Percentiles rank a stretch among this genome's conserved stretches.
phyloP scores from a whole-genome alignment of 768 basidiomycete species.

The Leccinum subgranulosum region DNA sequence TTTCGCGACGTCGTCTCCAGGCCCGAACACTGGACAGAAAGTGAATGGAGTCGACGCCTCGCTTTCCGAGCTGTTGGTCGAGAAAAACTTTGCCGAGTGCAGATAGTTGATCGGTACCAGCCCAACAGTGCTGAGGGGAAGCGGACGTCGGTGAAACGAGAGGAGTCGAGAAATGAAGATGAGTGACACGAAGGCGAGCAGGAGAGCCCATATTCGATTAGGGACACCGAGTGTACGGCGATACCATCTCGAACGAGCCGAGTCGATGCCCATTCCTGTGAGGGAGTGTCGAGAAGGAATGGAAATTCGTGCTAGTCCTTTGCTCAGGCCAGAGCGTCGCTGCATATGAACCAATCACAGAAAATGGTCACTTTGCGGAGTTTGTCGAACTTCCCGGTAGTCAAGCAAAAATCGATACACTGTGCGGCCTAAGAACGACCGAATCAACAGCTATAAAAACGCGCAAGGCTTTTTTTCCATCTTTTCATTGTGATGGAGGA shows the following conservation, averaged over 20 bases:
- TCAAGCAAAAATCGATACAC: neutral
- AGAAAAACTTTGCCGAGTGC: conserved; percentile 41
- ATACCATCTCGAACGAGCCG: conserved; percentile 51
- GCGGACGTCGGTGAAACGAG: conserved; percentile 33
- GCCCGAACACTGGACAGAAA: conserved; percentile 89
- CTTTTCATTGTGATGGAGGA: neutral
- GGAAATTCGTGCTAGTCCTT: conserved; percentile 56
- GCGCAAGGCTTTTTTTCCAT: neutral
- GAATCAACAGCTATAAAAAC: neutral
- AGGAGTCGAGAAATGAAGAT: conserved; percentile 55
- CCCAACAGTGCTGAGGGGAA: conserved; percentile 36
- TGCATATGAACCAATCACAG: conserved; percentile 48
- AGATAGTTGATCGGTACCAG: conserved; percentile 81
- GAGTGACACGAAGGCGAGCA: conserved; percentile 53
- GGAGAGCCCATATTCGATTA: conserved; percentile 66
- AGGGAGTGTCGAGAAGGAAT: conserved; percentile 39
- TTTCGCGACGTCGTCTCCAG: conserved; percentile 71
- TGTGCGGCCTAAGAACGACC: neutral
- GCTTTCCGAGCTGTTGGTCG: conserved; percentile 35
- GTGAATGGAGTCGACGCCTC: conserved; percentile 61
- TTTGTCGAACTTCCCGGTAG: neutral
- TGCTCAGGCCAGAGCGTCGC: conserved; percentile 47
- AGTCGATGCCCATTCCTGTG: conserved; percentile 41
- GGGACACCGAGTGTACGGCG: conserved; percentile 61
- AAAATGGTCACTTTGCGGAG: neutral